Conservation (phyloP, 345 rosid genomes). For the Limnanthes douglasii region DNA sequence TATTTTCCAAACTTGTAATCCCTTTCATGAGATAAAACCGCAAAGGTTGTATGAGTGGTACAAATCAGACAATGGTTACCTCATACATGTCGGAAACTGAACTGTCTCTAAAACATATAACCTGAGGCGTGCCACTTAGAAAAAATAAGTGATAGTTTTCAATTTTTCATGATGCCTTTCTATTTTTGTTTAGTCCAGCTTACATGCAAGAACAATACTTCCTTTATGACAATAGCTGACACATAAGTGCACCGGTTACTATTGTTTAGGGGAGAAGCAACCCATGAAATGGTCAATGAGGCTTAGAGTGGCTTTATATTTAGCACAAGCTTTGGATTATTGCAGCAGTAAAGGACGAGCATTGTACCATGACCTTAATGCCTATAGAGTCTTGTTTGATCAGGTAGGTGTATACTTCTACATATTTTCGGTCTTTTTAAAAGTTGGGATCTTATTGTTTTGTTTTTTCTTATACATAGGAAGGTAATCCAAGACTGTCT, state of each 20-base stretch:
- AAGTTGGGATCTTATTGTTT: constrained; percentile 1
- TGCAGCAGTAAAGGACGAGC: constrained; percentile 70
- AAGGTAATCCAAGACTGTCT: constrained; percentile 68
- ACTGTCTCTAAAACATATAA: too few species aligned
- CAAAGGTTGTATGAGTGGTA: too few species aligned
- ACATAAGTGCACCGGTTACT: constrained; percentile 4
- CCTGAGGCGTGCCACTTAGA: too few species aligned
- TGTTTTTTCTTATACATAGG: constrained; percentile 24
- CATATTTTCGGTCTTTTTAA: background rate
- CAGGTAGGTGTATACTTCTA: constrained; percentile 22
- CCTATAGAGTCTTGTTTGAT: constrained; percentile 70
- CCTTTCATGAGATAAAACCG: too few species aligned
- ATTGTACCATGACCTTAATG: constrained; percentile 75
- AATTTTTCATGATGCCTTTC: too few species aligned
- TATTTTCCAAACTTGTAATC: too few species aligned
- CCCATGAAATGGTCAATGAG: constrained; percentile 94
- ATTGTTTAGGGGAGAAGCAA: constrained; percentile 61
- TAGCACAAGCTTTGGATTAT: constrained; percentile 74
- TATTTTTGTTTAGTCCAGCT: too few species aligned
- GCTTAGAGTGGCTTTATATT: constrained; percentile 66
- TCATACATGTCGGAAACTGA: too few species aligned
- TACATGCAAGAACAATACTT: too few species aligned
- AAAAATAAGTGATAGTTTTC: too few species aligned
- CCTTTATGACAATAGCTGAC: too few species aligned
- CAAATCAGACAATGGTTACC: too few species aligned